These are phyloP conservation scores for Eucalyptus erythrocorys DNA, from an alignment of 345 rosid genomes.

Conservation along the genomic window DNA sequence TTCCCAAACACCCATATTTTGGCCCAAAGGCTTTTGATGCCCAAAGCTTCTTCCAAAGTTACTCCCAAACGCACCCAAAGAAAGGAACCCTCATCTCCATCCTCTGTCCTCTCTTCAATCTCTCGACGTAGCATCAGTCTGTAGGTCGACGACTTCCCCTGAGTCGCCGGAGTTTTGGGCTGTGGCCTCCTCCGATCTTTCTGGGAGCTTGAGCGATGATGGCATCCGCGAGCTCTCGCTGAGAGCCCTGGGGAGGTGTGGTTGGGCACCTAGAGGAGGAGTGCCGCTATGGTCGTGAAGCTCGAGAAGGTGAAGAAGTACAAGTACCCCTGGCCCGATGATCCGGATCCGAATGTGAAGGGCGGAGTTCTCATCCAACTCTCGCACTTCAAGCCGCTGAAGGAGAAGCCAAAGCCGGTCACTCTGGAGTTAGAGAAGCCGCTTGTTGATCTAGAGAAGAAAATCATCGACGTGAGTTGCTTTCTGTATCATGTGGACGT, in stretches of 20 bases:
- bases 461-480: conserved; percentile 34
- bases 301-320: conserved; percentile 77
- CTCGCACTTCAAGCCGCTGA: conserved; percentile 66
- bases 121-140: too few relatives aligned
- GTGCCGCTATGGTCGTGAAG: conserved; percentile 24
- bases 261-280: conserved; percentile 11
- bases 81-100: too few relatives aligned
- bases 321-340: conserved; percentile 79
- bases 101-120: too few relatives aligned
- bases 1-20: too few relatives aligned
- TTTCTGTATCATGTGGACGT: background rate
- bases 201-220: background rate
- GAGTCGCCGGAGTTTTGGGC: background rate
- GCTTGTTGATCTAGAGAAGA: conserved; percentile 65
- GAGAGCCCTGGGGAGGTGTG: conserved; percentile 36
- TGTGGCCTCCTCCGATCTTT: background rate
- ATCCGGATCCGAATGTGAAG: conserved; percentile 84
- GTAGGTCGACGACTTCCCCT: background rate
- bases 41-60: too few relatives aligned
- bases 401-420: conserved; percentile 64
- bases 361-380: conserved; percentile 80
- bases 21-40: too few relatives aligned
- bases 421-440: conserved; percentile 84
- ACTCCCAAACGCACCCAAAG: too few relatives aligned
- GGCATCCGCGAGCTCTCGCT: background rate